A percentile compares a stretch with the other conserved stretches of the same genome.
Evolutionary conservation across 805 yeast species (phyloP).

Genomic region (Cyberlindnera americana): DNA sequence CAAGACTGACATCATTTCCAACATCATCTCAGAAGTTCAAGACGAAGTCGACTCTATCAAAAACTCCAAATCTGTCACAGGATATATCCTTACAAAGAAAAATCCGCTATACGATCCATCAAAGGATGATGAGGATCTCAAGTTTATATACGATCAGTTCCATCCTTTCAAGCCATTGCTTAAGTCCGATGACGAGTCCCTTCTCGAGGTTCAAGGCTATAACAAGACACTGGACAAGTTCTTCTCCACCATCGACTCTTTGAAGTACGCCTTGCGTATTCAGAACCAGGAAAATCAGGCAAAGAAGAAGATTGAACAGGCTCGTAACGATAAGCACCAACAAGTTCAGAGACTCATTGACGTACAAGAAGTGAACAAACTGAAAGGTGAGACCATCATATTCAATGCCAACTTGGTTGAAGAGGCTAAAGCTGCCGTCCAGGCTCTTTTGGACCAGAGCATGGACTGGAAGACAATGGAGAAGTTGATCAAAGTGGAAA

Average conservation of each 20-base stretch:
- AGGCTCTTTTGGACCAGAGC: constrained; percentile 66
- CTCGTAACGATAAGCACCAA: constrained; percentile 65
- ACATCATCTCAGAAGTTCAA: constrained; percentile 47
- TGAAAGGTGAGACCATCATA: constrained; percentile 72
- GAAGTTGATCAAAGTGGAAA: constrained; percentile 65
- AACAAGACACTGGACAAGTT: constrained; percentile 79
- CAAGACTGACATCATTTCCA: constrained; percentile 32
- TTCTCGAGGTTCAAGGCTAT: constrained; percentile 57
- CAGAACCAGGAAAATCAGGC: constrained; percentile 80
- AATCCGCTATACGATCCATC: constrained; percentile 48
- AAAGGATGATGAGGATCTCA: constrained; percentile 40
- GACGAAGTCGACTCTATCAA: constrained; percentile 37
- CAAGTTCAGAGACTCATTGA: constrained; percentile 63
- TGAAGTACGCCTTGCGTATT: constrained; percentile 67
- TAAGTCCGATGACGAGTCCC: constrained; percentile 32
- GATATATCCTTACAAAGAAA: constrained; percentile 60
- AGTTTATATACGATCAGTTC: constrained; percentile 57
- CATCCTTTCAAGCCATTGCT: constrained; percentile 62
- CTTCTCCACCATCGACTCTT: constrained; percentile 81
- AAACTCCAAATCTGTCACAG: constrained; percentile 38
- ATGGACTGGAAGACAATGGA: constrained; percentile 95
- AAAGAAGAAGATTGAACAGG: constrained; percentile 66
- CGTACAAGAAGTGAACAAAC: constrained; percentile 59
- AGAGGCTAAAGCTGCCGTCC: constrained; percentile 65
- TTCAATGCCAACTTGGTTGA: constrained; percentile 68